Percentiles rank a stretch among this genome's conserved stretches.
Evolutionary conservation across 345 rosid genomes (phyloP).

Genomic region (Turritis glabra): DNA sequence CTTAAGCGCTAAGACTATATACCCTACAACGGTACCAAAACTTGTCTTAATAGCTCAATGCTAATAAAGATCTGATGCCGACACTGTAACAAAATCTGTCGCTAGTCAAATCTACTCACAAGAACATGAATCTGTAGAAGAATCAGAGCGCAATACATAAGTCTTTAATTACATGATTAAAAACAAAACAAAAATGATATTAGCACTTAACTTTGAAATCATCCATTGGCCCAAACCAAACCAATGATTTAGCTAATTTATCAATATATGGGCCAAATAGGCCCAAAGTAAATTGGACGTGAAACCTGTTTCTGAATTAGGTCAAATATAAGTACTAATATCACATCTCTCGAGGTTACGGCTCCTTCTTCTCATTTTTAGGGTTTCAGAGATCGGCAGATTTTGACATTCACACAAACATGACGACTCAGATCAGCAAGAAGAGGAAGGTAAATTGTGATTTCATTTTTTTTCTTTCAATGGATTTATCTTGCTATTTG

Average conservation of each 20-base stretch:
- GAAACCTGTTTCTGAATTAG: not conserved
- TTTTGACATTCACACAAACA: slow-evolving; percentile 24
- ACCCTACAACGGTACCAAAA: too few relatives aligned
- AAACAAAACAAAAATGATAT: not conserved
- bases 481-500: not conserved
- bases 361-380: not conserved
- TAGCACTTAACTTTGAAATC: not conserved
- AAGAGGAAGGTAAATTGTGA: slow-evolving; percentile 56
- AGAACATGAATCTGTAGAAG: too few relatives aligned
- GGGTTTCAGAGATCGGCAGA: slow-evolving; percentile 3
- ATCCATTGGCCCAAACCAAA: not conserved
- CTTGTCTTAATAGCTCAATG: too few relatives aligned
- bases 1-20: too few relatives aligned
- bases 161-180: not conserved
- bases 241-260: not conserved
- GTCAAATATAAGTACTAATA: not conserved
- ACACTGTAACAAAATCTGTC: too few relatives aligned
- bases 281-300: not conserved
- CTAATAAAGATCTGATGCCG: too few relatives aligned
- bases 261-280: not conserved
- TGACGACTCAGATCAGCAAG: slow-evolving; percentile 77
- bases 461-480: not conserved
- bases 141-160: too few relatives aligned
- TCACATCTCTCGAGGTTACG: not conserved
- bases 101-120: too few relatives aligned